phyloP scores from a whole-genome alignment of 2,329 filamentous ascomycete species.

The Leptoxyphium fumago region DNA sequence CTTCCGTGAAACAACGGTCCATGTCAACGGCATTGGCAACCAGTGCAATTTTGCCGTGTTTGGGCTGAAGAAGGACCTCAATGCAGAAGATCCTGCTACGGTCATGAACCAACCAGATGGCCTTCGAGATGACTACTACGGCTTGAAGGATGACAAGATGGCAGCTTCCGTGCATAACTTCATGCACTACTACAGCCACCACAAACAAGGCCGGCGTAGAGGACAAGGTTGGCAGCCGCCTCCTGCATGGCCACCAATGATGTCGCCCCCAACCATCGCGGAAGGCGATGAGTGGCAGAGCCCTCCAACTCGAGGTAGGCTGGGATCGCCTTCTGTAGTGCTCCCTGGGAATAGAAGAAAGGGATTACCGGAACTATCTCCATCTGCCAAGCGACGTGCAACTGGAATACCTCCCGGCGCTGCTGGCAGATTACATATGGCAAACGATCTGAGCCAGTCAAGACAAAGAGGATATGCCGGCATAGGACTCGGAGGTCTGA shows the following conservation, averaged over 20 bases:
- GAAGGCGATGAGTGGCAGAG: slow-evolving; percentile 5
- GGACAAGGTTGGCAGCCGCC: slow-evolving; percentile 15
- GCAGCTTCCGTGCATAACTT: slow-evolving; percentile 94
- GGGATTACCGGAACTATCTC: not conserved
- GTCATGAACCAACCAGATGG: slow-evolving; percentile 22
- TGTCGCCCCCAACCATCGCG: slow-evolving; percentile 9
- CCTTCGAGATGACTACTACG: slow-evolving; percentile 84
- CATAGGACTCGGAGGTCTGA: slow-evolving; percentile 8
- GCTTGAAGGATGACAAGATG: slow-evolving; percentile 95
- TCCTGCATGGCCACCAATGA: slow-evolving; percentile 17
- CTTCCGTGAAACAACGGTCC: slow-evolving; percentile 92
- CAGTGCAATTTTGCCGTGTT: slow-evolving; percentile 97
- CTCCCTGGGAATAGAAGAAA: not conserved
- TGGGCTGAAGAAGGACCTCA: slow-evolving; percentile 74
- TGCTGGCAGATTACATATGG: not conserved
- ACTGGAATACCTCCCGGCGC: not conserved
- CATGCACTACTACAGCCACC: slow-evolving; percentile 61
- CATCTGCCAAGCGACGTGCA: not conserved
- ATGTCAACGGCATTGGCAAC: slow-evolving; percentile 89
- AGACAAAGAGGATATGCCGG: not conserved
- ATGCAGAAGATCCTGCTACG: slow-evolving; percentile 26
- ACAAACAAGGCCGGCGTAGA: slow-evolving; percentile 15
- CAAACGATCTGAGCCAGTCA: not conserved
- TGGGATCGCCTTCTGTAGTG: slow-evolving; percentile 4
- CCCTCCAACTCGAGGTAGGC: not conserved